Percentiles rank a stretch among this genome's conserved stretches.
phyloP scores from a whole-genome alignment of 139 green algal species.

The Chlamydomonas urium region DNA sequence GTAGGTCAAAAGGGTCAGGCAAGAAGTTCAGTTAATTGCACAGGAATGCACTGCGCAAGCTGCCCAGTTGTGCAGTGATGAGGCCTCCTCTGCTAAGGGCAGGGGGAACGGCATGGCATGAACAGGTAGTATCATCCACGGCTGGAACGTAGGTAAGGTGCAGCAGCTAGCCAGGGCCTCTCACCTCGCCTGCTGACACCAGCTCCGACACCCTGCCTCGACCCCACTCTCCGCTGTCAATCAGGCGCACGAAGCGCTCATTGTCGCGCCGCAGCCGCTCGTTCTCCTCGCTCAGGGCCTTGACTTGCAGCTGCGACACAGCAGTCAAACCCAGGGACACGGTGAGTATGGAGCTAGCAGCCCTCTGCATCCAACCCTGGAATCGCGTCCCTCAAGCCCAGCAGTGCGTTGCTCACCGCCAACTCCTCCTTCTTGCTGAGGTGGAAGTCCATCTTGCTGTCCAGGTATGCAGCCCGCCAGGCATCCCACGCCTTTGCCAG shows the following conservation, averaged over 20 bases:
- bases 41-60: too few relatives aligned
- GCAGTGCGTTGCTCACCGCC: constrained; percentile 37
- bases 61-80: too few relatives aligned
- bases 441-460: constrained; percentile 32
- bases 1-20: too few relatives aligned
- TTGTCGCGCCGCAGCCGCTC: constrained; percentile 75
- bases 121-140: neutral
- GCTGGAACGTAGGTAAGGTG: neutral
- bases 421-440: constrained; percentile 47
- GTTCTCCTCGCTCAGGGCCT: constrained; percentile 58
- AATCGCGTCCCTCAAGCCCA: too few relatives aligned
- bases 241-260: constrained; percentile 78
- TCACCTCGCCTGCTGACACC: constrained; percentile 31
- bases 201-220: constrained; percentile 53
- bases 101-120: too few relatives aligned
- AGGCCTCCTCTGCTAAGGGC: too few relatives aligned
- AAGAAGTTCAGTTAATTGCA: too few relatives aligned
- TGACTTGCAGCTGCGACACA: constrained; percentile 9
- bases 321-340: too few relatives aligned
- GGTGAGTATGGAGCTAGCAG: too few relatives aligned
- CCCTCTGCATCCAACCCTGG: too few relatives aligned
- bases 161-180: neutral
- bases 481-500: constrained; percentile 32
- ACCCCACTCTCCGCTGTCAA: constrained; percentile 90
- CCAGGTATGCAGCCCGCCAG: constrained; percentile 32